Evolutionary conservation across 371 early-diverging fungal species (phyloP).

Genomic region (Mucor saturninus): DNA sequence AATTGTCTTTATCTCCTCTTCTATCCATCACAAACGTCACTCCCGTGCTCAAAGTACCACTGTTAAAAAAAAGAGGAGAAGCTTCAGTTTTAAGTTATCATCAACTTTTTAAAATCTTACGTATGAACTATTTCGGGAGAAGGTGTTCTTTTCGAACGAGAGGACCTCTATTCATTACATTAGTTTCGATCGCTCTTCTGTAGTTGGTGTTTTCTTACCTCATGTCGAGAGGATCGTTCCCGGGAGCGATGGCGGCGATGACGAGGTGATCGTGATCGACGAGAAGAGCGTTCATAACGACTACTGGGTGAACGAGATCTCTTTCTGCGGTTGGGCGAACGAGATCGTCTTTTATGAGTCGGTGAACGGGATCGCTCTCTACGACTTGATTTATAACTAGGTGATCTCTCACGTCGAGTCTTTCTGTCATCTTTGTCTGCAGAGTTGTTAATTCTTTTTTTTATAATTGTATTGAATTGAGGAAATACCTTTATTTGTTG

Average conservation of each 20-base stretch:
- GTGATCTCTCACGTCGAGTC: conserved; percentile 2
- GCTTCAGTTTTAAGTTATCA: not conserved
- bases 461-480: not conserved
- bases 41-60: conserved; percentile 37
- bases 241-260: not conserved
- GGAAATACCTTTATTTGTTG: conserved; percentile 14
- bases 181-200: not conserved
- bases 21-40: conserved; percentile 38
- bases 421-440: not conserved
- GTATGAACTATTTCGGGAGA: conserved; percentile 25
- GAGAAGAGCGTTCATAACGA: not conserved
- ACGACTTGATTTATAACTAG: not conserved
- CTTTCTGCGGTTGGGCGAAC: not conserved
- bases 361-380: not conserved
- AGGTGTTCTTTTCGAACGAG: conserved; percentile 18
- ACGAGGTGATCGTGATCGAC: conserved; percentile 6
- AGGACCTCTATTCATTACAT: not conserved
- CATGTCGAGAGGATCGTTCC: conserved; percentile 4
- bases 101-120: conserved; percentile 6
- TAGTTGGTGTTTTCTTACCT: conserved; percentile 4
- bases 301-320: conserved; percentile 5
- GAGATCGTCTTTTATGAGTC: not conserved
- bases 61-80: conserved; percentile 5
- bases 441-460: not conserved
- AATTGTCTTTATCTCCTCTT: conserved; percentile 48